Evolutionary conservation across 768 basidiomycete species (phyloP).

Genomic region (Cytidiella melzeri): DNA sequence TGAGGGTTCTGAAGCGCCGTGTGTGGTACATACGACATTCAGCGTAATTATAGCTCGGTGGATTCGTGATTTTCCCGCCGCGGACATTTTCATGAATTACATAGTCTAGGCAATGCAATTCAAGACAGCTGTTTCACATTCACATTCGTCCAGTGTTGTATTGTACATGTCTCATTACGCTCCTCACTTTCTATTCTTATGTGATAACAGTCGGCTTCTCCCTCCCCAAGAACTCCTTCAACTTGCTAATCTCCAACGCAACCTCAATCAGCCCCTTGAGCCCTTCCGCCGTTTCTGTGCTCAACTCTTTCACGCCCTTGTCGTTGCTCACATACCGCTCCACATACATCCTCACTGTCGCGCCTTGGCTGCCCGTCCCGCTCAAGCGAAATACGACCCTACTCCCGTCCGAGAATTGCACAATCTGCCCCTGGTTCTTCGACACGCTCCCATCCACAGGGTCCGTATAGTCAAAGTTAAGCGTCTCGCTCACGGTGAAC

Average conservation of each 20-base stretch:
- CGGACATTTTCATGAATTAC: too few species aligned
- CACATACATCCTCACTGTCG: constrained; percentile 93
- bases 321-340: constrained; percentile 81
- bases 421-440: constrained; percentile 93
- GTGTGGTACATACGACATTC: too few species aligned
- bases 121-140: too few species aligned
- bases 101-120: too few species aligned
- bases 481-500: constrained; percentile 73
- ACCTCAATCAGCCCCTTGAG: constrained; percentile 95
- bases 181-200: too few species aligned
- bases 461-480: constrained; percentile 95
- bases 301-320: constrained; percentile 63
- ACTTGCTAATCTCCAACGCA: constrained; percentile 76
- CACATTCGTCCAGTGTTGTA: too few species aligned
- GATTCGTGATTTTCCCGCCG: too few species aligned
- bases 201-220: constrained; percentile 97
- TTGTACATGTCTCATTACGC: too few species aligned
- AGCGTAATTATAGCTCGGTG: too few species aligned
- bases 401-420: constrained; percentile 87
- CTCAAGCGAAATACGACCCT: constrained; percentile 94
- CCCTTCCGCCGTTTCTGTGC: constrained; percentile 79
- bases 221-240: constrained; percentile 80
- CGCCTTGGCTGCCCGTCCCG: constrained; percentile 94
- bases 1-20: too few species aligned
- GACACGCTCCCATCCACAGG: constrained; percentile 95